Percentiles rank a stretch among this genome's conserved stretches.
Conservation (phyloP, 257 asterid genomes). For the Nyctanthes arbortristis region DNA sequence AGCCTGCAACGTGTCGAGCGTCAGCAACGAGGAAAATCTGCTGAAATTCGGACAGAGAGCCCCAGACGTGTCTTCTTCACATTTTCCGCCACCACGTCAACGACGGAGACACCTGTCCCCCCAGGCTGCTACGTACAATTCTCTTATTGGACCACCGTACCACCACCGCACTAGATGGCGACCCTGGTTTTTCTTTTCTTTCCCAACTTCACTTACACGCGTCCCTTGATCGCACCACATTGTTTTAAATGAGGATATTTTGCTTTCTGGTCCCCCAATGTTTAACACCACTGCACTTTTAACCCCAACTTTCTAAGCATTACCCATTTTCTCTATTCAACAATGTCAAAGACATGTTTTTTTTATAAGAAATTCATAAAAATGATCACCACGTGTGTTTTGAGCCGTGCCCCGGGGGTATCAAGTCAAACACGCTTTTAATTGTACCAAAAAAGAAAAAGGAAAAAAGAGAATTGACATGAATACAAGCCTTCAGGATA, state of each 20-base stretch:
- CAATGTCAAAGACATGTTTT: no score
- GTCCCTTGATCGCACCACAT: not conserved
- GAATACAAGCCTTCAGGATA: no score
- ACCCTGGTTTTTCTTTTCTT: not conserved
- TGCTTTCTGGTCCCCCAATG: no score
- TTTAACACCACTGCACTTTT: no score
- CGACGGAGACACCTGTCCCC: slow-evolving; percentile 4
- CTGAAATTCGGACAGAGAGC: not conserved
- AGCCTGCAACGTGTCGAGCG: slow-evolving; percentile 35
- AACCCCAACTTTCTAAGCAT: no score
- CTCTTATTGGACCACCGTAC: not conserved
- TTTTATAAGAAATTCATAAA: no score
- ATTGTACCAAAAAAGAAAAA: no score
- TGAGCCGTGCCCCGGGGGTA: no score
- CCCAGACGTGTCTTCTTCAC: not conserved
- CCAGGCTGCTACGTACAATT: not conserved
- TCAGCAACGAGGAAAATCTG: slow-evolving; percentile 21
- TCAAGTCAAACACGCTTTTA: no score
- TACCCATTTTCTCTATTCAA: no score
- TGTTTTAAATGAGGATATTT: not conserved
- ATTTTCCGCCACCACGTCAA: not conserved
- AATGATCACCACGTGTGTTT: no score
- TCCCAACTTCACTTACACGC: not conserved
- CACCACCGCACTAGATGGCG: not conserved
- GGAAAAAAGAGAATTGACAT: no score